Conservation (phyloP, 495 filamentous ascomycete species). For the Chaetomidium leptoderma region DNA sequence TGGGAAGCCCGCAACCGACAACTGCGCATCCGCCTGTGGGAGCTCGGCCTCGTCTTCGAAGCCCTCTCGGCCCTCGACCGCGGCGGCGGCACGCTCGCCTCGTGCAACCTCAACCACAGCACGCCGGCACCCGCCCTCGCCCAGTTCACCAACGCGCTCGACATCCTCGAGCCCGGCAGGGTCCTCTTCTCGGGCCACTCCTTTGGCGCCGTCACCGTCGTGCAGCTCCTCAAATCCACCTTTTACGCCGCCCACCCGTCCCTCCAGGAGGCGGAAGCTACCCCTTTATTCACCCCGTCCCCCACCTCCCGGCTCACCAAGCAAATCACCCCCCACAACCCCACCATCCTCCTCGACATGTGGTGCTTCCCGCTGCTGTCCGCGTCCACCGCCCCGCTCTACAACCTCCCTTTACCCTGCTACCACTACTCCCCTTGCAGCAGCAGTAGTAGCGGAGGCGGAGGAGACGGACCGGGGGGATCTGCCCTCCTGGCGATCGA, state of each 20-base stretch:
- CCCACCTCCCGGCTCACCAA: slow-evolving; percentile 43
- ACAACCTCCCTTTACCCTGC: slow-evolving; percentile 60
- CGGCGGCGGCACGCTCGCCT: slow-evolving; percentile 34
- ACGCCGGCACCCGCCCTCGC: slow-evolving; percentile 41
- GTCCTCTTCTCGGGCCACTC: slow-evolving; percentile 70
- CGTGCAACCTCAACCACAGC: slow-evolving; percentile 45
- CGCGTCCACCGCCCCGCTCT: slow-evolving; percentile 51
- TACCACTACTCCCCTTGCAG: slow-evolving; percentile 36
- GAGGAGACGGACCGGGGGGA: slow-evolving; percentile 41
- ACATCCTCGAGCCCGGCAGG: slow-evolving; percentile 64
- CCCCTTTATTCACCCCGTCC: slow-evolving; percentile 51
- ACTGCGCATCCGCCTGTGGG: slow-evolving; percentile 67
- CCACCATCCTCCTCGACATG: slow-evolving; percentile 64
- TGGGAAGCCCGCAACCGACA: slow-evolving; percentile 59
- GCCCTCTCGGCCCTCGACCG: slow-evolving; percentile 59
- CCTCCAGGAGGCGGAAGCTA: slow-evolving; percentile 29
- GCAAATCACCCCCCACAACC: slow-evolving; percentile 60
- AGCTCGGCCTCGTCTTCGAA: slow-evolving; percentile 59
- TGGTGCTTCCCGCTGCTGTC: slow-evolving; percentile 67
- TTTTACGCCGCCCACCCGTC: slow-evolving; percentile 51
- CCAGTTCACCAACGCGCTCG: slow-evolving; percentile 51
- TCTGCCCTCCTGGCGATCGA: slow-evolving; percentile 57
- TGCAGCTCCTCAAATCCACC: slow-evolving; percentile 69
- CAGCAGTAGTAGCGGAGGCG: background rate
- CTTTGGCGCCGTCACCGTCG: slow-evolving; percentile 66